Conservation (phyloP, 305 asterid species). For the Fraxinus albicans region DNA sequence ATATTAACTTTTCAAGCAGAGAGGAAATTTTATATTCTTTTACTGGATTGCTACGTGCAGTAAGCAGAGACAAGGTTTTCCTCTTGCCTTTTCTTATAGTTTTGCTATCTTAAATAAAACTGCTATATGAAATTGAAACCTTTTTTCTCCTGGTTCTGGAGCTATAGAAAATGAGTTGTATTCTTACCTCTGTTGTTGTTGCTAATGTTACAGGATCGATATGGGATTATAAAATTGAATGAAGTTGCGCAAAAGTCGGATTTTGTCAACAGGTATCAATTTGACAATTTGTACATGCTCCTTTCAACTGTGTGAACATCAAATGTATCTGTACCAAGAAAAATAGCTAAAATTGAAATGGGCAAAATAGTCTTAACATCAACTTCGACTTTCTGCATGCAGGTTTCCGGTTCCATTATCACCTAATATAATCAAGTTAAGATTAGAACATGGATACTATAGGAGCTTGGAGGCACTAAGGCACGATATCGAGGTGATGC, state of each 20-base stretch:
- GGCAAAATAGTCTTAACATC: background rate
- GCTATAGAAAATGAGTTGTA: constrained; percentile 15
- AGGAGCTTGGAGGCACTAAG: constrained; percentile 54
- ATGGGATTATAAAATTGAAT: constrained; percentile 62
- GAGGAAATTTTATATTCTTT: constrained; percentile 44
- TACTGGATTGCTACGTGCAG: constrained; percentile 42
- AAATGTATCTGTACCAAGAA: background rate
- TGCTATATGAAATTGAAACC: background rate
- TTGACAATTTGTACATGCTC: background rate
- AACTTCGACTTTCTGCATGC: constrained; percentile 23
- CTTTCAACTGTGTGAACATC: constrained; percentile 9
- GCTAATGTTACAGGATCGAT: constrained; percentile 62
- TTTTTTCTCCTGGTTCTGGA: background rate
- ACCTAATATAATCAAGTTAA: constrained; percentile 55
- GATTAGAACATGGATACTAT: constrained; percentile 69
- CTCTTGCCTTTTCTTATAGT: constrained; percentile 15
- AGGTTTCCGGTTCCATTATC: constrained; percentile 93
- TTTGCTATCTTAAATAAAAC: background rate
- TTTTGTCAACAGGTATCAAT: constrained; percentile 71
- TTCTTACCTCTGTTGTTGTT: constrained; percentile 20
- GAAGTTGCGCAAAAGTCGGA: constrained; percentile 60
- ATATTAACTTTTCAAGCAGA: constrained; percentile 43
- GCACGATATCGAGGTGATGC: constrained; percentile 71
- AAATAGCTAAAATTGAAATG: background rate
- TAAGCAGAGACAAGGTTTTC: constrained; percentile 61